phyloP scores from a whole-genome alignment of 164 flowering plant species.

The Sextonia rubra region DNA sequence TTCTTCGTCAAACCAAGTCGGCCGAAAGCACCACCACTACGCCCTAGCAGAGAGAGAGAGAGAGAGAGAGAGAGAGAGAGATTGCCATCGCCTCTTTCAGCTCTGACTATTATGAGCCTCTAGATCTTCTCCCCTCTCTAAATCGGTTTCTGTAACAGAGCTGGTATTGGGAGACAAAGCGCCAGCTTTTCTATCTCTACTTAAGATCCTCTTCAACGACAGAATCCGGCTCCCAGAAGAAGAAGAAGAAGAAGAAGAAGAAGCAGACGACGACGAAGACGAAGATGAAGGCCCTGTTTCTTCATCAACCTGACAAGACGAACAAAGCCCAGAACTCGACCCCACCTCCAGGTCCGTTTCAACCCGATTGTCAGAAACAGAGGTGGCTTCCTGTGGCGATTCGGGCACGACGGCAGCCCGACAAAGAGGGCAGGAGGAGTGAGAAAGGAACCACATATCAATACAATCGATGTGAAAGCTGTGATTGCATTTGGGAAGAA shows the following conservation, averaged over 20 bases:
- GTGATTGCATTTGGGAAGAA: slow-evolving; percentile 50
- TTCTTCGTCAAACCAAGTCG: too few species aligned
- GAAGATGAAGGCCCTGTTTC: background rate
- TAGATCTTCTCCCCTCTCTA: background rate
- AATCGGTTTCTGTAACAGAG: background rate
- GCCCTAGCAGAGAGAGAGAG: too few species aligned
- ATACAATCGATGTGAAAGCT: slow-evolving; percentile 56
- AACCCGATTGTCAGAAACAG: background rate
- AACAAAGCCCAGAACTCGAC: slow-evolving; percentile 32
- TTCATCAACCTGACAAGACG: slow-evolving; percentile 37
- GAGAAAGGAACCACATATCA: slow-evolving; percentile 62
- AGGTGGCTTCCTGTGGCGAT: background rate
- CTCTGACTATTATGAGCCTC: too few species aligned
- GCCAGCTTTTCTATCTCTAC: slow-evolving; percentile 3
- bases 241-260: background rate
- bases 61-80: too few species aligned
- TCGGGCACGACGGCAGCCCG: slow-evolving; percentile 36
- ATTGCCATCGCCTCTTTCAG: too few species aligned
- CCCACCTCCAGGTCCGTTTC: slow-evolving; percentile 11
- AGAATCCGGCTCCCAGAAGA: slow-evolving; percentile 1
- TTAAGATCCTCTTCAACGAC: slow-evolving; percentile 5
- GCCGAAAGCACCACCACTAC: too few species aligned
- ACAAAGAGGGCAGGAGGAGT: slow-evolving; percentile 60
- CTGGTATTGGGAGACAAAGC: background rate
- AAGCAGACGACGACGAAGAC: background rate